A percentile compares a stretch with the other conserved stretches of the same genome.
These are phyloP conservation scores for Guyanaporus albipodus DNA, from an alignment of 768 basidiomycete species.

Conservation along the genomic window DNA sequence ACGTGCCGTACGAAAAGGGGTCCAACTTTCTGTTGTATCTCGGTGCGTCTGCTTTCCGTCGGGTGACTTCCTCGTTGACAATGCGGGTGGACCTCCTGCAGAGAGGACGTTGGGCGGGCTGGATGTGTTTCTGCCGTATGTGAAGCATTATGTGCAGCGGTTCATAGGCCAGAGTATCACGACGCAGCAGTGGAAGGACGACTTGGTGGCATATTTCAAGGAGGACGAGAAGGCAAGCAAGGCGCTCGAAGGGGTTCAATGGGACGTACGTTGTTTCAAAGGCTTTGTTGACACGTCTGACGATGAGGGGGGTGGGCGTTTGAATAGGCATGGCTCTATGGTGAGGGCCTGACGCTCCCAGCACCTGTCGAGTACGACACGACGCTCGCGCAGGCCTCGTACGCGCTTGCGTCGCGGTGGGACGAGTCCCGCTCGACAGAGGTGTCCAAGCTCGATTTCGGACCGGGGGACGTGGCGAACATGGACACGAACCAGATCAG, in stretches of 20 bases:
- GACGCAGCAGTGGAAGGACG: conserved; percentile 54
- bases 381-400: neutral
- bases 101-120: conserved; percentile 55
- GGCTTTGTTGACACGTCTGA: too few relatives aligned
- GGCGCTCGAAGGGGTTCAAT: conserved; percentile 47
- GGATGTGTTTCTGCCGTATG: conserved; percentile 53
- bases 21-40: conserved; percentile 86
- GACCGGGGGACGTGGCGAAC: neutral
- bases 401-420: neutral
- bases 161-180: conserved; percentile 56
- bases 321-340: neutral
- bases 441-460: neutral
- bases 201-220: conserved; percentile 40
- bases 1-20: conserved; percentile 86
- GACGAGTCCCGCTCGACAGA: neutral
- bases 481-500: neutral
- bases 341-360: neutral
- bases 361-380: neutral
- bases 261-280: conserved; percentile 45
- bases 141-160: conserved; percentile 50
- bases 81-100: conserved; percentile 6
- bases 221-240: conserved; percentile 39
- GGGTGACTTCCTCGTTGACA: too few relatives aligned
- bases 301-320: too few relatives aligned
- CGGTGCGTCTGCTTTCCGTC: conserved; percentile 38